Base-by-base conservation (phyloP, 495 filamentous ascomycete species). In the Clohesyomyces aquaticus region DNA sequence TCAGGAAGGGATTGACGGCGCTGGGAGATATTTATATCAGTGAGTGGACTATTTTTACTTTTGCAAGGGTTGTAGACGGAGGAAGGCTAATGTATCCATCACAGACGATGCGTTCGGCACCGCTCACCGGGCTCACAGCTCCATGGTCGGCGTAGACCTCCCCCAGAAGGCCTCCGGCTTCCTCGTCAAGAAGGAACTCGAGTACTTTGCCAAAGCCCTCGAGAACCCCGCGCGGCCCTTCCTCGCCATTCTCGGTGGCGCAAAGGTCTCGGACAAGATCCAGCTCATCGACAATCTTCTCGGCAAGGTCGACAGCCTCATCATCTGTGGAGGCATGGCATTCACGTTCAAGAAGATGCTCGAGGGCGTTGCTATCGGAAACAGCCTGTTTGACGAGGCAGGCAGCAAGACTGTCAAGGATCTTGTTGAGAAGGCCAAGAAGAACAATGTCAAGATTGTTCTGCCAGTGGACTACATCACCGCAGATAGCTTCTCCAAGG, bases 281-380 rank as follows among this genome's bases (percentile, higher is more conserved):
- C 90, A 96, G 83, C 85, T 99, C 61, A 98, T 99, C 74, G 93
- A 99, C 79, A 99, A 98, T 83, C 82, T 99, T 51, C 87, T 99
- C 49, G 87, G 90, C 74, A 99, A 99, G 83, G 90, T 99, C 70
- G 83, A 99, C 83, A 93, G 86, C 76, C 85, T 99, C 67, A 88
- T 98, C 77, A 90, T 99, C 81, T 96, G 93, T 73, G 94, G 94
- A 67, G 94, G 88, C 66, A 99, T 99, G 94, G 91, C 94, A 27
- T 99, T 97, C 85, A 99, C 94, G 63, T 98, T 99, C 86, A 98
- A 98, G 87, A 98, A 98, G 85, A 93, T 91, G 41, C 82, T 98
- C 41, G 86, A 97, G 78, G 80, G 82, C 72, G 86, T 98, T 56
- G 83, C 87, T 79, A 99, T 99, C 68, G 94, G 94, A 51, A 91